Percentiles rank a stretch among this genome's conserved stretches.
phyloP scores from a whole-genome alignment of 176 grass and related monocot species.

The Triticum dicoccoides region DNA sequence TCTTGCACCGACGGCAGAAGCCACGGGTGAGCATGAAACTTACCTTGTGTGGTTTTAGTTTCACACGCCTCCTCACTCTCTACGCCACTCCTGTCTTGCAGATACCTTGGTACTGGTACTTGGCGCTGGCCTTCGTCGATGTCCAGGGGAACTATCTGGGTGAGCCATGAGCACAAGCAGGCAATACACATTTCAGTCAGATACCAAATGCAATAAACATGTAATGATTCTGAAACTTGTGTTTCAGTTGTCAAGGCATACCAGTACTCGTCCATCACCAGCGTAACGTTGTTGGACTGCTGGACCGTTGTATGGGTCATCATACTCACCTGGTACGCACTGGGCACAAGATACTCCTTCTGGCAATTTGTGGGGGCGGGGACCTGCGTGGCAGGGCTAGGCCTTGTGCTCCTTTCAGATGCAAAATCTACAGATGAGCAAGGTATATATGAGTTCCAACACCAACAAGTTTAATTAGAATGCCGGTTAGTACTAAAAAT shows the following conservation, averaged over 20 bases:
- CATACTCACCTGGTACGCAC: slow-evolving; percentile 42
- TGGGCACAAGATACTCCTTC: slow-evolving; percentile 46
- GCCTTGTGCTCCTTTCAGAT: slow-evolving; percentile 41
- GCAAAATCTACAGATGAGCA: neutral
- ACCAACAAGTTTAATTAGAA: neutral
- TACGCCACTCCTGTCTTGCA: slow-evolving; percentile 15
- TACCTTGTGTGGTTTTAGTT: neutral
- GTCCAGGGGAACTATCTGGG: slow-evolving; percentile 59
- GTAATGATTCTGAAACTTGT: neutral
- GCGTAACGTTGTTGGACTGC: slow-evolving; percentile 46
- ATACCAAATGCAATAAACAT: neutral
- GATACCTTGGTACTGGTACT: slow-evolving; percentile 73
- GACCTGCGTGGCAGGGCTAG: slow-evolving; percentile 37
- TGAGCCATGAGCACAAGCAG: neutral
- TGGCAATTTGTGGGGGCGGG: slow-evolving; percentile 48
- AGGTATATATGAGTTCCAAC: neutral
- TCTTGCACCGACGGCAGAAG: slow-evolving; percentile 32
- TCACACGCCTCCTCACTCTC: neutral
- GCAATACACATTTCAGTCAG: neutral
- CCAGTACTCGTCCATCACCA: slow-evolving; percentile 60
- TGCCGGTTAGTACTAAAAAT: too few species aligned
- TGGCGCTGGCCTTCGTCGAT: slow-evolving; percentile 50
- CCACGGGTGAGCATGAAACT: slow-evolving; percentile 34
- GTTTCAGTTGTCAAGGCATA: slow-evolving; percentile 51
- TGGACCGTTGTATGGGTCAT: slow-evolving; percentile 58